Evolutionary conservation across 345 rosid genomes (phyloP).

Genomic region (Hibiscus syriacus): DNA sequence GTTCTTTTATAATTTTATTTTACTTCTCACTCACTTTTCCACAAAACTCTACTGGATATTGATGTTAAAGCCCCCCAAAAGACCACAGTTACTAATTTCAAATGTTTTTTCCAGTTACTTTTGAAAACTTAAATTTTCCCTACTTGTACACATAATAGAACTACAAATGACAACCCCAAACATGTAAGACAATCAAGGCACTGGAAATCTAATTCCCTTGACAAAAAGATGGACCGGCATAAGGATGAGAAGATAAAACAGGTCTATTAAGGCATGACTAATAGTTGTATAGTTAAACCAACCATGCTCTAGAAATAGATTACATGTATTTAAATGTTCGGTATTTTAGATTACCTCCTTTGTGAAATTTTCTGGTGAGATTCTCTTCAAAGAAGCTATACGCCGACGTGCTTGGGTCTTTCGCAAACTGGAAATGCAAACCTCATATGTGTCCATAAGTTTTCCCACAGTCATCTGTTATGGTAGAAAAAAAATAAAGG

Average conservation of each 20-base stretch:
- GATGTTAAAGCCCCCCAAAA: no score
- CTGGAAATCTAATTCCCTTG: background rate
- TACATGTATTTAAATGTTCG: background rate
- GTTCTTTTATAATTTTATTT: background rate
- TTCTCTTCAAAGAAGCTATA: conserved; percentile 57
- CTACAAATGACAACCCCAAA: background rate
- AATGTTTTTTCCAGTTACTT: background rate
- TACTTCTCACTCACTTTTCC: background rate
- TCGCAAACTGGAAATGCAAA: conserved; percentile 55
- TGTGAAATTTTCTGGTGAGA: conserved; percentile 85
- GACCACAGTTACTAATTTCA: background rate
- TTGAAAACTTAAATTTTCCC: background rate
- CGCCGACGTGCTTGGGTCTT: conserved; percentile 61
- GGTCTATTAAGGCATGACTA: background rate
- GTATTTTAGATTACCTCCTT: conserved; percentile 42
- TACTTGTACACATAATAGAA: background rate
- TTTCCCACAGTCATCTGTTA: conserved; percentile 62
- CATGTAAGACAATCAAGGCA: background rate
- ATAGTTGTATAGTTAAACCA: background rate
- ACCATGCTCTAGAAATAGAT: background rate
- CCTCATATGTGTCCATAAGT: conserved; percentile 63
- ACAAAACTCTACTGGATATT: background rate
- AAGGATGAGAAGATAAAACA: background rate
- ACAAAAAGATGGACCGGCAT: background rate
- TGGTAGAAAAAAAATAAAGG: conserved; percentile 4